Conservation (phyloP, 176 grass and related monocot species). For the Pharus latifolius region DNA sequence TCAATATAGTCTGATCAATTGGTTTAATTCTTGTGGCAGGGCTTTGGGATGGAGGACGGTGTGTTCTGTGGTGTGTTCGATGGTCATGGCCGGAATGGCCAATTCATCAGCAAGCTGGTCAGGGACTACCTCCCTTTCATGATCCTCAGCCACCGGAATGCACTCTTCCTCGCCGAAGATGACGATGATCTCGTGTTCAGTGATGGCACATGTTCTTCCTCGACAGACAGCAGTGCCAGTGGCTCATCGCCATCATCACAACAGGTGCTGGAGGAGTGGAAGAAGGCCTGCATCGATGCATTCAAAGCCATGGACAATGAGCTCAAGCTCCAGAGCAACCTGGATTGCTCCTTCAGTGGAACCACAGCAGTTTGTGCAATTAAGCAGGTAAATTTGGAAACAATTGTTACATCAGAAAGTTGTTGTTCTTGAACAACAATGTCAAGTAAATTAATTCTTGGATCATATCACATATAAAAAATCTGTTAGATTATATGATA, state of each 20-base stretch:
- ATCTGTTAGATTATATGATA: too few species aligned
- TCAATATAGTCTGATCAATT: not conserved
- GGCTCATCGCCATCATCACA: constrained; percentile 12
- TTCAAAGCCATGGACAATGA: constrained; percentile 78
- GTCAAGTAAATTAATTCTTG: too few species aligned
- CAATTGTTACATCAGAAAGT: not conserved
- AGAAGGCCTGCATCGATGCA: constrained; percentile 45
- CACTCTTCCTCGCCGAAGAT: constrained; percentile 26
- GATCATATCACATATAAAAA: too few species aligned
- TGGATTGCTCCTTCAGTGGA: constrained; percentile 69
- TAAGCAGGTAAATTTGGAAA: constrained; percentile 47
- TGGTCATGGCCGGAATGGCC: constrained; percentile 75
- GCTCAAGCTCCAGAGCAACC: constrained; percentile 42
- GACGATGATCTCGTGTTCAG: constrained; percentile 19
- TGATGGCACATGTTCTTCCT: constrained; percentile 21
- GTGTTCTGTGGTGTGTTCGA: constrained; percentile 93
- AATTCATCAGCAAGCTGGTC: constrained; percentile 54
- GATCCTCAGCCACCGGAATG: constrained; percentile 64
- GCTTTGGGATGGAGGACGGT: constrained; percentile 78
- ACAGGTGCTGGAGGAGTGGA: constrained; percentile 75
- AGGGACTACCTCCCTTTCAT: constrained; percentile 73
- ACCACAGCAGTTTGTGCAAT: constrained; percentile 85
- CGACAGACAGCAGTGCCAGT: constrained; percentile 15
- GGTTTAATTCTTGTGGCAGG: constrained; percentile 24
- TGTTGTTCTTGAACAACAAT: too few species aligned